Evolutionary conservation across 139 green algal genomes (phyloP), one percentile per base, ranked within the genome.

Genomic region (Pleodorina starrii): DNA sequence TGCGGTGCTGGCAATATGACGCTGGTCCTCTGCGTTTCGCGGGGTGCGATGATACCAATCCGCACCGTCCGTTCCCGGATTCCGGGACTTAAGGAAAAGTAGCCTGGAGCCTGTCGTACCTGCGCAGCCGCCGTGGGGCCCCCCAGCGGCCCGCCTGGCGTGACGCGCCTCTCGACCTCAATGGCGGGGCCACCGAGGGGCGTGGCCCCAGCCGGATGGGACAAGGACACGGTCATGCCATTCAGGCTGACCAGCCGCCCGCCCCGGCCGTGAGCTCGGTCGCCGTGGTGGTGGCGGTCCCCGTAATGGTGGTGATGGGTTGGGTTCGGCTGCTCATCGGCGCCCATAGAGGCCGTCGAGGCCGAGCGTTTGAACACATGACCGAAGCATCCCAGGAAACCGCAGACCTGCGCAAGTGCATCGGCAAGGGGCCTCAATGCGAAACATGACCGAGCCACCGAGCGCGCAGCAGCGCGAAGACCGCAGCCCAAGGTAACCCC

Each of bases 371-470:
- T 66, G 32, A 82, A 82, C 1, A 27, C 74, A 23, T 82, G 74
- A 44, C 74, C 32, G 0, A 82, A 29, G 74, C 74, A 82, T 27
- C 74, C 74, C 27, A 82, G 25, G 19, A 82, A 66, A 27, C 74
- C 42, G 43, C 74, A 82, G 0, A 82, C 44, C 74, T 82, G 44
- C n/a, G 25, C 29, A 66, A 25, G 54, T 66, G 29, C 54, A n/a
- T n/a, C n/a, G n/a, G n/a, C n/a, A n/a, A n/a, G n/a, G n/a, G n/a
- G n/a, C n/a, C n/a, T n/a, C n/a, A n/a, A n/a, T n/a, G n/a, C n/a
- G n/a, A n/a, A n/a, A n/a, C n/a, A n/a, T n/a, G n/a, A n/a, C n/a
- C n/a, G n/a, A n/a, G n/a, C n/a, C n/a, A n/a, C n/a, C n/a, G n/a
- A n/a, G n/a, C n/a, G n/a, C n/a, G n/a, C n/a, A n/a, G n/a, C n/a